Conservation (phyloP, 2,329 filamentous ascomycete genomes). For the Aspergillus ustus region DNA sequence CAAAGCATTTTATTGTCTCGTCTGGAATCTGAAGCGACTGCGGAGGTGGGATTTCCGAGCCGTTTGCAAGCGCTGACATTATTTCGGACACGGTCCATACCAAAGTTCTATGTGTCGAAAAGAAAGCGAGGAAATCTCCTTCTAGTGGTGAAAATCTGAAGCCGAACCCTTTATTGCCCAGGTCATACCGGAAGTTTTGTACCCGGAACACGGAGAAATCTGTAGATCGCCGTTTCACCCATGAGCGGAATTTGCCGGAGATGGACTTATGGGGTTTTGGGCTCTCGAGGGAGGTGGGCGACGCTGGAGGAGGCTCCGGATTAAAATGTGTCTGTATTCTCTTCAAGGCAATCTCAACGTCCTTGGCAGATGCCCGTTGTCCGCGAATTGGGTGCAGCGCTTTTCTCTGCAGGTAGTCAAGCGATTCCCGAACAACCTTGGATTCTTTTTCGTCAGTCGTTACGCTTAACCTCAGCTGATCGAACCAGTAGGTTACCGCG, state of each 20-base stretch:
- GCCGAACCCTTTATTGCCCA: neutral
- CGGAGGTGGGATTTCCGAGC: constrained; percentile 1
- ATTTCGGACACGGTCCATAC: constrained; percentile 17
- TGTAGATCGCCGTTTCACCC: neutral
- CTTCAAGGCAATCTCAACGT: constrained; percentile 27
- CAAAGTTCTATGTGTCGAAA: constrained; percentile 9
- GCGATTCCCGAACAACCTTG: constrained; percentile 29
- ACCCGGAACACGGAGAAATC: neutral
- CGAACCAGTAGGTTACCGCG: constrained; percentile 21
- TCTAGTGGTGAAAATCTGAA: constrained; percentile 15
- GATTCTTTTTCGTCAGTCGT: constrained; percentile 22
- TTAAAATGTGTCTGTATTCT: constrained; percentile 18
- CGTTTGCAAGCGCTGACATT: neutral
- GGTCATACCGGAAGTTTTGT: constrained; percentile 4
- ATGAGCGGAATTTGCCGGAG: neutral
- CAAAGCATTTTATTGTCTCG: constrained; percentile 15
- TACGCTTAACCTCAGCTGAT: constrained; percentile 12
- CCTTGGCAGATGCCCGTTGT: constrained; percentile 23
- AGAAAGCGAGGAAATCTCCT: constrained; percentile 16
- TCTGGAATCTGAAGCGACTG: constrained; percentile 1
- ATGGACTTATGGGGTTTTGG: neutral
- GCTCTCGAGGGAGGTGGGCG: neutral
- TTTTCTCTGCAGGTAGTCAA: constrained; percentile 32
- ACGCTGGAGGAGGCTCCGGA: neutral
- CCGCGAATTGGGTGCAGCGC: constrained; percentile 30